These are phyloP conservation scores for Syzygium grande DNA, from an alignment of 345 rosid species.

Conservation along the genomic window DNA sequence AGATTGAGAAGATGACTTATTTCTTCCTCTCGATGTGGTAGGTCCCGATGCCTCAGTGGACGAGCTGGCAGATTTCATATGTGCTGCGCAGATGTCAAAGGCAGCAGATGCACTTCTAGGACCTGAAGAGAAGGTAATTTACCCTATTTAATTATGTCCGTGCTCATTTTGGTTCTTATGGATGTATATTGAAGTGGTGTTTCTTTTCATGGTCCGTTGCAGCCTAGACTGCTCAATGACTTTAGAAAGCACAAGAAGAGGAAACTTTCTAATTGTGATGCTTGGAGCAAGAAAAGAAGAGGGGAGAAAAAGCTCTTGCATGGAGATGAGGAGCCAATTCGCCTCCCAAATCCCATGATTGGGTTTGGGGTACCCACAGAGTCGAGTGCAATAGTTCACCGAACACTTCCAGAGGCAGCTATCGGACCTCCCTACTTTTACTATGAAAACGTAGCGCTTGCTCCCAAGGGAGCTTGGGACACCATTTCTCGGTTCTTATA, in stretches of 20 bases:
- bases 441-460: slow-evolving; percentile 86
- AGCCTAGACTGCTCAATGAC: slow-evolving; percentile 9
- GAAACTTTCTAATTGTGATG: slow-evolving; percentile 15
- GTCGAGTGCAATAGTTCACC: slow-evolving; percentile 6
- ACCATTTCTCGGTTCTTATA: slow-evolving; percentile 61
- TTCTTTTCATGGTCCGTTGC: slow-evolving; percentile 23
- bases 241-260: slow-evolving; percentile 40
- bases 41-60: slow-evolving; percentile 49
- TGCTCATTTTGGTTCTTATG: background rate
- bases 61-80: slow-evolving; percentile 68
- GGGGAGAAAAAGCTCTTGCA: slow-evolving; percentile 10
- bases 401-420: slow-evolving; percentile 59
- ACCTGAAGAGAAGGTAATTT: slow-evolving; percentile 49
- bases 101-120: slow-evolving; percentile 40
- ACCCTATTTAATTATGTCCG: background rate
- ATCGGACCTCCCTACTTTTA: slow-evolving; percentile 74
- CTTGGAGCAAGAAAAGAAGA: slow-evolving; percentile 19
- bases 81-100: slow-evolving; percentile 74
- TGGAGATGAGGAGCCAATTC: slow-evolving; percentile 40
- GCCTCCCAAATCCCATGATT: slow-evolving; percentile 79
- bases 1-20: background rate
- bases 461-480: slow-evolving; percentile 95
- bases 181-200: background rate
- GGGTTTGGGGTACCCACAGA: slow-evolving; percentile 83
- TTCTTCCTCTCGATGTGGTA: slow-evolving; percentile 6